Evolutionary conservation across 2,329 filamentous ascomycete genomes (phyloP), one percentile per base, ranked within the genome.

Genomic region (Ophiostoma fasciatum): DNA sequence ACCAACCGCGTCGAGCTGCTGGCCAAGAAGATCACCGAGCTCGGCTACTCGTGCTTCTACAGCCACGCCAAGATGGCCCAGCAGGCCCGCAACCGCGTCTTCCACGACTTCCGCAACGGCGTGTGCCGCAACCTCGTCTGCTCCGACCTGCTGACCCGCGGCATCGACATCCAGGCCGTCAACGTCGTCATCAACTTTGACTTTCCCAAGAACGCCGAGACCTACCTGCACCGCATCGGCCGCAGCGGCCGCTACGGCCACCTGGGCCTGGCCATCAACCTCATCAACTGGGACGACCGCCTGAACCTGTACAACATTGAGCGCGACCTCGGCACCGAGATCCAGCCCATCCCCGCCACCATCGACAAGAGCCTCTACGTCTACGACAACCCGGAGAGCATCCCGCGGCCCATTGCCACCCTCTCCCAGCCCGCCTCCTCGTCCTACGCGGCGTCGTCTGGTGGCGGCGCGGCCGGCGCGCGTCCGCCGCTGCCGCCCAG

Each of bases 121-220:
- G 87, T 94, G 36, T 96, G 88, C 66, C 84, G 90, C 51, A 98
- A 98, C 57, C 74, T 98, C 26, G 90, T 98, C 44, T 98, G 90
- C 62, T 98, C 92, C 3, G 90, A 98, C 62, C 69, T 98, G 27
- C 72, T 98, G 45, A 98, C 90, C 45, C 87, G 90, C 61, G 90
- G 90, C 75, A 98, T 98, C 52, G 90, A 98, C 62, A 98, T 98
- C 46, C 90, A 98, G 60, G 90, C 90, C 36, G 90, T 98, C 53
- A 98, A 98, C 50, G 90, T 98, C 37, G 90, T 98, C 55, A 98
- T 98, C 73, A 98, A 98, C 65, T 98, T 98, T 52, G 90, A 98
- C 53, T 98, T 98, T 58, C 90, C 90, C 37, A 98, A 98, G 66
- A 98, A 98, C 51, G 92, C 90, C 13, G 90, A 98, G 62, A 98